Percentiles rank a stretch among this genome's conserved stretches.
These are phyloP conservation scores for Malus hybrid DNA, from an alignment of 331 rosid species.

Conservation along the genomic window DNA sequence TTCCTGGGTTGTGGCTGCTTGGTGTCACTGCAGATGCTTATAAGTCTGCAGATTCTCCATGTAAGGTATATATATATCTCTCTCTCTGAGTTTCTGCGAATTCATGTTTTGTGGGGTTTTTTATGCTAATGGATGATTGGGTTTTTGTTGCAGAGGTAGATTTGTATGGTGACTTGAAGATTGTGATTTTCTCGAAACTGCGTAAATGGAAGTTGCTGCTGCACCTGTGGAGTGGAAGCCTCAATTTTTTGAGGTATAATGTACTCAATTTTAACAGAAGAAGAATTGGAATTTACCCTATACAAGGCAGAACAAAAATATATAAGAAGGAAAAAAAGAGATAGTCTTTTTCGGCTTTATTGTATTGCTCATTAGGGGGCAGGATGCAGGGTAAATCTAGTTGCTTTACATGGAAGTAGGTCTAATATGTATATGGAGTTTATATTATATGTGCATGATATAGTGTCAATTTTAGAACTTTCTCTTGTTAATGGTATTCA, in stretches of 20 bases:
- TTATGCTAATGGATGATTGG: neutral
- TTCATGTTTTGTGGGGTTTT: neutral
- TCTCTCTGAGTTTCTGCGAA: neutral
- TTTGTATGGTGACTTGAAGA: neutral
- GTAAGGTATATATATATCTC: conserved; percentile 38
- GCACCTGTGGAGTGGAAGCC: conserved; percentile 13
- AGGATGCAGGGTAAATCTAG: conserved; percentile 29
- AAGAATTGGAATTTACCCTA: conserved; percentile 20
- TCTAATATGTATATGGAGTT: conserved; percentile 22
- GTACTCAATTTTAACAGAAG: conserved; percentile 41
- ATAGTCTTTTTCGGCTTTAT: neutral
- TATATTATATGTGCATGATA: conserved; percentile 30
- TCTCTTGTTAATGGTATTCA: conserved; percentile 12
- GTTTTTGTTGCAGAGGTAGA: conserved; percentile 44
- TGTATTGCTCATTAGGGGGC: conserved; percentile 16
- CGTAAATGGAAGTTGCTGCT: neutral
- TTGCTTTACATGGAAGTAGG: conserved; percentile 29
- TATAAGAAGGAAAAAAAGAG: neutral
- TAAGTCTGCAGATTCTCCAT: conserved; percentile 49
- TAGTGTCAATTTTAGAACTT: conserved; percentile 9
- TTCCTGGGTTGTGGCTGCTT: conserved; percentile 92
- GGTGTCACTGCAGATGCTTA: conserved; percentile 71
- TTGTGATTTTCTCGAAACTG: neutral
- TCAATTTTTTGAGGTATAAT: conserved; percentile 33
- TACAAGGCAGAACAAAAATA: conserved; percentile 8